phyloP scores from a whole-genome alignment of 2,329 filamentous ascomycete genomes.

The Scedosporium dehoogii region DNA sequence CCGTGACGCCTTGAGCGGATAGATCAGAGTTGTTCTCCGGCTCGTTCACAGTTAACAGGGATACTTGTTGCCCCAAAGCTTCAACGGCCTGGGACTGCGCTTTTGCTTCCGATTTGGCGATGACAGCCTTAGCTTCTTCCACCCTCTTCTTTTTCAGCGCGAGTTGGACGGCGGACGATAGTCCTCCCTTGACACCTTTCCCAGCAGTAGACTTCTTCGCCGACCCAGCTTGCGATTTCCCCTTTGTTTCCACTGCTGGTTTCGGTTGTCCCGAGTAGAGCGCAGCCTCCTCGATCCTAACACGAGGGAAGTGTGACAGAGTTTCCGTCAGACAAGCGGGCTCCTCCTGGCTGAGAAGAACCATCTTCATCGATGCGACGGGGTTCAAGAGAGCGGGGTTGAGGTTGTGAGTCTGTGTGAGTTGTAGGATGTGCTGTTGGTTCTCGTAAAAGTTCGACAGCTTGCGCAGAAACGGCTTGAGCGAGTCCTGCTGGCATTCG shows the following conservation, averaged over 20 bases:
- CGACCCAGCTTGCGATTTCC: background rate
- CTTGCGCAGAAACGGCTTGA: conserved; percentile 10
- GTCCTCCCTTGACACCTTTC: background rate
- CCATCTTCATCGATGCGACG: background rate
- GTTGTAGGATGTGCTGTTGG: background rate
- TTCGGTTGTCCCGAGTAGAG: background rate
- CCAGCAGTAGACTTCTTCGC: background rate
- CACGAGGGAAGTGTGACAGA: background rate
- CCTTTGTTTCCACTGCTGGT: background rate
- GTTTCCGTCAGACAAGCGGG: background rate
- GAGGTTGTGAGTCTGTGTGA: background rate
- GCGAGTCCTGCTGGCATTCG: conserved; percentile 13
- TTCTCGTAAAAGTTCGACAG: background rate
- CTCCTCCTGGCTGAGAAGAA: background rate
- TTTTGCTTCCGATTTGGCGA: background rate
- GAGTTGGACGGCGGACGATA: background rate
- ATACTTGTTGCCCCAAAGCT: background rate
- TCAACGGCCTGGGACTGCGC: background rate
- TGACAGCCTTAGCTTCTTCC: background rate
- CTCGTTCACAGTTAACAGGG: background rate
- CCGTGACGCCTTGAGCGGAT: background rate
- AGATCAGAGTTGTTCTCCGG: background rate
- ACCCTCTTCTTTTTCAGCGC: background rate
- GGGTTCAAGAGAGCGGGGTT: background rate
- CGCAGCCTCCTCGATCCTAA: background rate